Conservation (phyloP, 306 rosid genomes). For the Gastrolobium bilobum region DNA sequence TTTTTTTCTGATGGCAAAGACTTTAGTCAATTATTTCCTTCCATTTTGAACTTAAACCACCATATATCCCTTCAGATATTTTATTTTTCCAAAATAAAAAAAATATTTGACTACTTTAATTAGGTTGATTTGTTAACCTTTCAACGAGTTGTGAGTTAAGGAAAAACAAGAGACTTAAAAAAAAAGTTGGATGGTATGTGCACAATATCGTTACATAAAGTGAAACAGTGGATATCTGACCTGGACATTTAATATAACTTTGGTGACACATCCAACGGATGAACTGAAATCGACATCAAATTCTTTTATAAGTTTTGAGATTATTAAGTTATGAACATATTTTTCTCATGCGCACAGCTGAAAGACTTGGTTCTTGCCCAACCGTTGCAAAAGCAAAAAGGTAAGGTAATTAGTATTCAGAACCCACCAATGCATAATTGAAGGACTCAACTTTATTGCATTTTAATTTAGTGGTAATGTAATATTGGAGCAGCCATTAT, state of each 20-base stretch:
- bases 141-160: constrained; percentile 3
- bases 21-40: constrained; percentile 42
- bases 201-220: constrained; percentile 36
- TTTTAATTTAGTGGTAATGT: constrained; percentile 46
- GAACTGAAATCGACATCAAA: constrained; percentile 32
- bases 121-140: constrained; percentile 40
- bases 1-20: constrained; percentile 18
- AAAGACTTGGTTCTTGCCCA: constrained; percentile 27
- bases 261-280: constrained; percentile 33
- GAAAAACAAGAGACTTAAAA: not conserved
- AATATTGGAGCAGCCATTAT: constrained; percentile 50
- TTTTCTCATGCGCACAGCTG: constrained; percentile 13
- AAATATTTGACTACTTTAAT: constrained; percentile 45
- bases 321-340: constrained; percentile 22
- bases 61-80: constrained; percentile 12
- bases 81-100: constrained; percentile 36
- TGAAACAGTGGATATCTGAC: constrained; percentile 42
- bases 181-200: not conserved
- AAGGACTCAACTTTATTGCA: constrained; percentile 20
- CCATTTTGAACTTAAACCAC: constrained; percentile 47
- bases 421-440: constrained; percentile 49
- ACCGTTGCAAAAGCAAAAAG: constrained; percentile 48
- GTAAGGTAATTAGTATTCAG: constrained; percentile 47
- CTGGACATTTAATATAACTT: constrained; percentile 11
- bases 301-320: not conserved